Evolutionary conservation across 148 eudicot genomes (phyloP).

Genomic region (Chenopodium suecicum): DNA sequence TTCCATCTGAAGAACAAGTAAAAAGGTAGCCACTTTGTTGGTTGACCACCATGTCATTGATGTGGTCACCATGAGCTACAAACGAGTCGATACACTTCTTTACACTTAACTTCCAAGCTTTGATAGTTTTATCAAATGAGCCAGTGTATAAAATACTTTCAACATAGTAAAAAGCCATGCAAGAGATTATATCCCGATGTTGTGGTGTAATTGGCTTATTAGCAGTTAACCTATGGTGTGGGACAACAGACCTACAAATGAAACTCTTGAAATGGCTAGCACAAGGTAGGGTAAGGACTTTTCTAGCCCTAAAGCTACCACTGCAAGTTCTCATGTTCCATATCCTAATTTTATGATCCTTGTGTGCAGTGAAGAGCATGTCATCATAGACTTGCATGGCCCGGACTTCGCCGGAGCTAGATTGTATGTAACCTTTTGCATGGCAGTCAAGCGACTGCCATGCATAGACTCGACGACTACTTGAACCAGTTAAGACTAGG

Average conservation of each 20-base stretch:
- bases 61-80: constrained; percentile 54
- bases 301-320: constrained; percentile 39
- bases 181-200: constrained; percentile 54
- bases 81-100: constrained; percentile 53
- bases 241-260: constrained; percentile 21
- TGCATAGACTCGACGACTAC: constrained; percentile 47
- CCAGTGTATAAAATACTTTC: constrained; percentile 64
- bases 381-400: constrained; percentile 46
- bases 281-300: constrained; percentile 45
- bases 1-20: constrained; percentile 64
- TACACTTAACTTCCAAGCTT: constrained; percentile 54
- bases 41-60: constrained; percentile 55
- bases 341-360: constrained; percentile 46
- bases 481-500: constrained; percentile 50
- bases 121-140: constrained; percentile 57
- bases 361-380: constrained; percentile 52
- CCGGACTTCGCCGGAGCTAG: constrained; percentile 43
- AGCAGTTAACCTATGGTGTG: constrained; percentile 10
- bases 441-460: constrained; percentile 51
- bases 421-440: constrained; percentile 47
- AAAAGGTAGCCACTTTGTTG: constrained; percentile 62
- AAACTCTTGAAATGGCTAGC: constrained; percentile 23
- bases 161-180: constrained; percentile 64
- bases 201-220: constrained; percentile 19
- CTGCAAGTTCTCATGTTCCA: constrained; percentile 33